phyloP scores from a whole-genome alignment of 2,329 filamentous ascomycete species.

The Biscogniauxia marginata region DNA sequence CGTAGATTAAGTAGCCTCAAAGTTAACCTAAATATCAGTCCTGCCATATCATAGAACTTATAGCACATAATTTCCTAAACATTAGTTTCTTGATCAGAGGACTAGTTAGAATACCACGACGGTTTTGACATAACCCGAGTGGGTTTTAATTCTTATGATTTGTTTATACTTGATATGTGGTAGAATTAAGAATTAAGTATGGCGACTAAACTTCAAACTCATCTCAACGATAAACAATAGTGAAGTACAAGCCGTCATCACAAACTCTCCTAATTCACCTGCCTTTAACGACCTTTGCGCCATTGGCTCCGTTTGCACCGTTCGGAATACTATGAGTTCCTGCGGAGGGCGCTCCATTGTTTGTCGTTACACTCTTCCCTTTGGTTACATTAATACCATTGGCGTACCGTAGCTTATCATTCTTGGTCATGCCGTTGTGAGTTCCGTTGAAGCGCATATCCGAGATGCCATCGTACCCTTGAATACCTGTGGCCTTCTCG shows the following conservation, averaged over 20 bases:
- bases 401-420: slow-evolving; percentile 43
- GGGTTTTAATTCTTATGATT: too few species aligned
- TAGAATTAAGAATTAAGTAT: too few species aligned
- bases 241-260: background rate
- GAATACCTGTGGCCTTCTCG: slow-evolving; percentile 62
- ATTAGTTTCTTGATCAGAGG: too few species aligned
- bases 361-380: slow-evolving; percentile 32
- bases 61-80: too few species aligned
- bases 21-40: too few species aligned
- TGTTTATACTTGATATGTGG: too few species aligned
- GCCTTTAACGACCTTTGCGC: background rate
- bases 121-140: too few species aligned
- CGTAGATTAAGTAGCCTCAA: too few species aligned
- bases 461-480: slow-evolving; percentile 58
- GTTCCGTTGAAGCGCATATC: slow-evolving; percentile 58
- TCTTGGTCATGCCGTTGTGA: slow-evolving; percentile 59
- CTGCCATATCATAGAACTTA: too few species aligned
- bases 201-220: too few species aligned
- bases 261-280: too few species aligned
- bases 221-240: background rate
- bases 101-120: too few species aligned
- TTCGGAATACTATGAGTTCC: slow-evolving; percentile 37
- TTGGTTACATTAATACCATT: slow-evolving; percentile 46
- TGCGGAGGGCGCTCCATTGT: slow-evolving; percentile 47
- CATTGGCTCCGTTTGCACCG: background rate